phyloP scores from a whole-genome alignment of 148 eudicot species.

The Vaccinium corymbosum region DNA sequence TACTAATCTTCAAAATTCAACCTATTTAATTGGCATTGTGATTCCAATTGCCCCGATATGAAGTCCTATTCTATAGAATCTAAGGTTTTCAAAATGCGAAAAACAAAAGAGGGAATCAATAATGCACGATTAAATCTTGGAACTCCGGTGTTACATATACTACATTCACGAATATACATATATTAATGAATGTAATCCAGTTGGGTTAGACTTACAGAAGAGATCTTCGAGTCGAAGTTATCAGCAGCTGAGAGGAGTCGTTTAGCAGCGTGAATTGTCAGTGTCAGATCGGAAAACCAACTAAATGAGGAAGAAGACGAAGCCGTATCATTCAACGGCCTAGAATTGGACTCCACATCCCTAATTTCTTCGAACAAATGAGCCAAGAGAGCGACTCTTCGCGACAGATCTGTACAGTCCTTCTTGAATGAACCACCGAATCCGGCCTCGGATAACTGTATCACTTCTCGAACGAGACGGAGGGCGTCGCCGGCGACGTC shows the following conservation, averaged over 20 bases:
- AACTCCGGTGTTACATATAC: neutral
- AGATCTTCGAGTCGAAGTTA: slow-evolving; percentile 39
- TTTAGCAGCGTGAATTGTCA: slow-evolving; percentile 50
- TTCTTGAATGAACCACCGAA: slow-evolving; percentile 56
- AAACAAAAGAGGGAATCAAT: neutral
- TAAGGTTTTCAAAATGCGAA: no score
- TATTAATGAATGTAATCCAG: neutral
- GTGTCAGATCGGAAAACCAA: slow-evolving; percentile 40
- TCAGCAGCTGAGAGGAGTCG: slow-evolving; percentile 44
- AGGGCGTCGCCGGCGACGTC: slow-evolving; percentile 32
- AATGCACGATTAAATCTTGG: neutral
- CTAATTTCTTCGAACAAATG: slow-evolving; percentile 72
- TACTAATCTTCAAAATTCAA: neutral
- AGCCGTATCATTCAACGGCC: slow-evolving; percentile 14
- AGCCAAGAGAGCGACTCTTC: slow-evolving; percentile 60
- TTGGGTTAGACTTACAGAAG: slow-evolving; percentile 29
- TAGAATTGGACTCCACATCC: slow-evolving; percentile 25
- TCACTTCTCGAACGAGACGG: slow-evolving; percentile 46
- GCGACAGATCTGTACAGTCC: slow-evolving; percentile 73
- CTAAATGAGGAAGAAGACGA: slow-evolving; percentile 21
- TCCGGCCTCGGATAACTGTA: slow-evolving; percentile 32
- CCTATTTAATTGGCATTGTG: neutral
- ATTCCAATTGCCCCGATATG: neutral
- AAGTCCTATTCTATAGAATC: neutral
- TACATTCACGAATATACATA: neutral